Evolutionary conservation across 345 rosid species (phyloP), one percentile per base, ranked within the genome.

Genomic region (Populus ilicifolia): DNA sequence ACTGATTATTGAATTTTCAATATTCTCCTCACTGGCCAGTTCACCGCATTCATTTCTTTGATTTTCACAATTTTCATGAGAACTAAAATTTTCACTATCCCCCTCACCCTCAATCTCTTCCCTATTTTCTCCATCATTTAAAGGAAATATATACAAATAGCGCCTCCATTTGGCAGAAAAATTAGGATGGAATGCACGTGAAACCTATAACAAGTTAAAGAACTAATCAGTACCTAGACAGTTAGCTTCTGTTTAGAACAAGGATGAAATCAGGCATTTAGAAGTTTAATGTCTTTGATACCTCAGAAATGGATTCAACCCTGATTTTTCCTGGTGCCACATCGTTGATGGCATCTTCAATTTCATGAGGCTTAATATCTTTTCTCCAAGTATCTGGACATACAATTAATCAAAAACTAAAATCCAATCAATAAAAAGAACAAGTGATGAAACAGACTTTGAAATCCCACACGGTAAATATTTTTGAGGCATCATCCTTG

Each of bases 131-230:
- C 87, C 84, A 69, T 78, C 84, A 78, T 81, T 87, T 56, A 96
- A 78, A 66, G 99, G 99, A 85, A 93, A 92, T 25, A 91, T 87
- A 82, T 96, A 96, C 61, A 92, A 85, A 84, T 96, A 96, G 50
- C 89, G 93, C 84, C 97, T 93, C 98, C 99, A 93, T 81, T 90
- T 93, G 70, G 99, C 99, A 77, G 96, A 90, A 80, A 96, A 93
- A 83, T 96, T 96, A 35, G 99, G 98, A 82, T 96, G 97, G 82
- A 96, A 93, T 69, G 75, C 84, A 70, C 97, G 93, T 25, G 97
- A 88, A 73, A 93, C 96, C 98, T 93, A 73, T 74, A 84, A 50
- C 21, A 25, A 63, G 71, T 78, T 59, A 67, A 16, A 61, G 70
- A 64, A 20, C 41, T 56, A 59, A 75, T 76, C 46, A 81, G 67